phyloP scores from a whole-genome alignment of 768 basidiomycete genomes.

The Psilocybe sp. region DNA sequence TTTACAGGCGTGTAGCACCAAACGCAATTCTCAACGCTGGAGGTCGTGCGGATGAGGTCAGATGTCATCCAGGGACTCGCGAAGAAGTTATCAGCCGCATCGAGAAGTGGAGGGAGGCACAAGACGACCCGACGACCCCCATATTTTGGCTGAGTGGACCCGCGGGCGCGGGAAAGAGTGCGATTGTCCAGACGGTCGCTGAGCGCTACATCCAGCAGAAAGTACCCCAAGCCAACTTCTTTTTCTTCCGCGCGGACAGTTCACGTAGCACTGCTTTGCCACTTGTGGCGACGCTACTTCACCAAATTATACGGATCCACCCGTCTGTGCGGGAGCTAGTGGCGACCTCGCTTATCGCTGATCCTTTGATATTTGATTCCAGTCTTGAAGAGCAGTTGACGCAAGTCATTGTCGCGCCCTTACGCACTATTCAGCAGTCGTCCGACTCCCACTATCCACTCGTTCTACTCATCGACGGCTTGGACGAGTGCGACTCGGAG shows the following conservation, averaged over 20 bases:
- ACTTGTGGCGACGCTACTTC: constrained; percentile 5
- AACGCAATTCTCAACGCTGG: too few relatives aligned
- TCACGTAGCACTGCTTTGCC: background rate
- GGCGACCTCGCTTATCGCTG: background rate
- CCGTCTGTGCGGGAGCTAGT: background rate
- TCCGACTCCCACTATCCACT: background rate
- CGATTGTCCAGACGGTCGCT: constrained; percentile 9
- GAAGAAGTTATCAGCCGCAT: too few relatives aligned
- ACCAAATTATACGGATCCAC: background rate
- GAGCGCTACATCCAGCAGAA: background rate
- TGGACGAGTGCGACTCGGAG: constrained; percentile 21
- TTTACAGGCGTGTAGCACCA: too few relatives aligned
- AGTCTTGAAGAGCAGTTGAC: constrained; percentile 4
- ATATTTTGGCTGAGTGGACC: constrained; percentile 12
- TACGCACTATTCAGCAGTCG: background rate
- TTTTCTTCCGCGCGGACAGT: constrained; percentile 7
- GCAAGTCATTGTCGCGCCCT: constrained; percentile 3
- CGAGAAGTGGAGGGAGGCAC: too few relatives aligned
- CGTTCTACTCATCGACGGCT: constrained; percentile 9
- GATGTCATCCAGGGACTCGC: too few relatives aligned
- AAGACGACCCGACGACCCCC: too few relatives aligned
- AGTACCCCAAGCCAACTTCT: constrained; percentile 2
- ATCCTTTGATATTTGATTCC: constrained; percentile 7
- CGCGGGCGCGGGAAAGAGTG: constrained; percentile 13
- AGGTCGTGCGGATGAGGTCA: too few relatives aligned